Evolutionary conservation across 352 stramenopile genomes (phyloP), one percentile per base, ranked within the genome.

Genomic region (Hyaloperonospora brassicae): DNA sequence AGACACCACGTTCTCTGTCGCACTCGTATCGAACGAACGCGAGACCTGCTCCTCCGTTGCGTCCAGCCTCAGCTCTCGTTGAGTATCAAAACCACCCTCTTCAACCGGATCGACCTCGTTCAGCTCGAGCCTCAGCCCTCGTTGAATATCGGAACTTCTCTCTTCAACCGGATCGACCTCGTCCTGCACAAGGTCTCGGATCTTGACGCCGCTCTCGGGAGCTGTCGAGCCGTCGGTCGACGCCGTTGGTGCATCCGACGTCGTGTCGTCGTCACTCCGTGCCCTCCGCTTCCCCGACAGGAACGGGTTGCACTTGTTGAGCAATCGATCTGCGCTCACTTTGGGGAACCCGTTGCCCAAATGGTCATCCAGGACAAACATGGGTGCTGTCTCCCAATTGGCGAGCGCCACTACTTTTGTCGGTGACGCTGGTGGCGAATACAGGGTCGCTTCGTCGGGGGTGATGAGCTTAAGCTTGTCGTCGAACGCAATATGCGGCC

Each of bases 241-340:
- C 30, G 61, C 56, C 10, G 63, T 72, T 23, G 25, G 59, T 4
- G 59, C 39, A 45, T 71, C 63, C 11, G 63, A 72, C 34, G 38
- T 23, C 1, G 57, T 57, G 25, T 68, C 62, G 13, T 66, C 52
- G 25, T 47, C 57, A 38, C 59, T 65, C 10, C 38, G 40, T 31
- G 48, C 59, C 49, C 61, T 52, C 9, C 47, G 44, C 42, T 68
- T 72, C 1, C 56, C 55, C 21, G 63, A 68, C 31, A 72, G 35
- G 43, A 72, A 68, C 5, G 63, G 55, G 36, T 68, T 72, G 44
- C 59, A 68, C 41, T 72, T 72, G 51, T 71, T 64, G 0, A 71
- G 51, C 38, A 71, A 31, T 36, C 39, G n/a, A 10, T 64, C 63
- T 3, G 55, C 53, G 44, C 54, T 68, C 5, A 47, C 55, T 9